These are phyloP conservation scores for Didymella sp. DNA, from an alignment of 2,329 filamentous ascomycete genomes.

Conservation along the genomic window DNA sequence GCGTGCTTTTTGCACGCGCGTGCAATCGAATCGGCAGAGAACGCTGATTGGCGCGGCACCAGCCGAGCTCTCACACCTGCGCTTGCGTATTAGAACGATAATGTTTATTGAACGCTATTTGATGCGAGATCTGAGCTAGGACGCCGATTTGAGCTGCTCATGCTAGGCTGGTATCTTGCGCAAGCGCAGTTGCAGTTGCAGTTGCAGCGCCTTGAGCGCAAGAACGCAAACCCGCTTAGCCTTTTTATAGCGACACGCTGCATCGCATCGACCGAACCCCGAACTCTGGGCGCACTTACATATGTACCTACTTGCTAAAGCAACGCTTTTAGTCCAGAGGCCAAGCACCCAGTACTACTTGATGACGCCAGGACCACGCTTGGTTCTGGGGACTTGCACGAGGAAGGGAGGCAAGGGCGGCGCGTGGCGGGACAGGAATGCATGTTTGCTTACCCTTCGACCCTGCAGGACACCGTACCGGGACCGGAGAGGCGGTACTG, in stretches of 20 bases:
- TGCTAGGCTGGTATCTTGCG: no score
- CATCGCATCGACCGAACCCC: no score
- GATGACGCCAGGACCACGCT: not conserved
- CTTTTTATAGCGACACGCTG: no score
- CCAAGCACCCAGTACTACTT: not conserved
- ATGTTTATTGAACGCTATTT: no score
- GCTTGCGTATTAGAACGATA: no score
- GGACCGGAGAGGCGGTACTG: slow-evolving; percentile 9
- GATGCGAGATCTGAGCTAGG: slow-evolving; percentile 13
- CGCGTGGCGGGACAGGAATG: not conserved
- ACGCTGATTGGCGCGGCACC: slow-evolving; percentile 13
- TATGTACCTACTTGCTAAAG: no score
- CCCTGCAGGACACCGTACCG: slow-evolving; percentile 12
- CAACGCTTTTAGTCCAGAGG: no score
- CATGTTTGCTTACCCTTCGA: not conserved
- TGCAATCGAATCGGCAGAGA: no score
- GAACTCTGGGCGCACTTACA: no score
- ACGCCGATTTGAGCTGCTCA: slow-evolving; percentile 6
- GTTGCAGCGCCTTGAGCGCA: not conserved
- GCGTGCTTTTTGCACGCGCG: no score
- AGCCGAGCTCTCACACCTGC: slow-evolving; percentile 9
- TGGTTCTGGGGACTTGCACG: not conserved
- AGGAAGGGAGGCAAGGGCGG: slow-evolving; percentile 7
- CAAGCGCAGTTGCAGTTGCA: not conserved
- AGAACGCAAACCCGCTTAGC: no score